Evolutionary conservation across 2,329 filamentous ascomycete species (phyloP).

Genomic region (Ophiostoma montium): DNA sequence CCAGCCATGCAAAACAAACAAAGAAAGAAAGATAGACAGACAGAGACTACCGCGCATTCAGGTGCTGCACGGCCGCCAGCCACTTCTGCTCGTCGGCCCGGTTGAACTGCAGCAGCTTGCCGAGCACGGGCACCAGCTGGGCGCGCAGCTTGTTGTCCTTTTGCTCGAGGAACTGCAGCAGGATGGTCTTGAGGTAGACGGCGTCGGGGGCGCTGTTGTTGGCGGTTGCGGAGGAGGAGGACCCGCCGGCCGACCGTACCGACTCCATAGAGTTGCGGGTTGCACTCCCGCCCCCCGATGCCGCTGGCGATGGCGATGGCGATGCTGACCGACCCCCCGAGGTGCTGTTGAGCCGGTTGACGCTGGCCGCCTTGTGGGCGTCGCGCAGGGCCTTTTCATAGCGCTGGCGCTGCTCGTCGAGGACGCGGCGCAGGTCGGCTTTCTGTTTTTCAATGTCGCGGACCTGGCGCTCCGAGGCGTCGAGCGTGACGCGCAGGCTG

Average conservation of each 20-base stretch:
- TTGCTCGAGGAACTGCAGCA: slow-evolving; percentile 69
- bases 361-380: slow-evolving; percentile 30
- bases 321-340: neutral
- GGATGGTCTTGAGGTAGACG: slow-evolving; percentile 65
- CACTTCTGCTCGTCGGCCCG: slow-evolving; percentile 70
- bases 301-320: neutral
- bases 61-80: slow-evolving; percentile 56
- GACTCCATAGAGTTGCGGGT: slow-evolving; percentile 34
- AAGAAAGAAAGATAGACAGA: neutral
- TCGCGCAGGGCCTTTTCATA: slow-evolving; percentile 70
- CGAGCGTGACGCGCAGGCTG: slow-evolving; percentile 64
- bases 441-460: slow-evolving; percentile 72
- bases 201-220: slow-evolving; percentile 27
- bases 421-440: slow-evolving; percentile 54
- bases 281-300: neutral
- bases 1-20: neutral
- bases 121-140: slow-evolving; percentile 64
- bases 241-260: slow-evolving; percentile 22
- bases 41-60: slow-evolving; percentile 14
- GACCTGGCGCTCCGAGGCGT: slow-evolving; percentile 75
- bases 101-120: slow-evolving; percentile 63
- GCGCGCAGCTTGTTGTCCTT: slow-evolving; percentile 63
- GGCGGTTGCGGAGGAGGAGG: slow-evolving; percentile 6
- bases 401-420: slow-evolving; percentile 64
- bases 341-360: slow-evolving; percentile 18